Conservation (phyloP, 192 early-diverging fungal genomes). For the Coemansia asiatica region DNA sequence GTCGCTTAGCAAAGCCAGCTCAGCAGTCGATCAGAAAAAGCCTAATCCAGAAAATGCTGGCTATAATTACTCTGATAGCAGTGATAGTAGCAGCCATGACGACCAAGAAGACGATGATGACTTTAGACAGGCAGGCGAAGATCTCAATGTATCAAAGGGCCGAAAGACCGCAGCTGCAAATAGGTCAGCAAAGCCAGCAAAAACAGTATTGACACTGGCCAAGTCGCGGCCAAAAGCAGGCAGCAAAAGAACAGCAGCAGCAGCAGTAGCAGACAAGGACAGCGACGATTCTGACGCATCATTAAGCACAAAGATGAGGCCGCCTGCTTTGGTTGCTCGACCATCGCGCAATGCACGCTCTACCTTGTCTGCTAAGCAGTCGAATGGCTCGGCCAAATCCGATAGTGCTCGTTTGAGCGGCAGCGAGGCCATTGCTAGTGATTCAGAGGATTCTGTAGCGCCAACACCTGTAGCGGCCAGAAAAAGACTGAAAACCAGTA, state of each 20-base stretch:
- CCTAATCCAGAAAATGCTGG: too few species aligned
- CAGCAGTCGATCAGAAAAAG: too few species aligned
- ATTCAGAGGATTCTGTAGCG: neutral
- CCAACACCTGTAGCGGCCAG: neutral
- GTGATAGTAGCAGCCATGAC: neutral
- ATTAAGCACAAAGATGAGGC: neutral
- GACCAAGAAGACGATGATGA: slow-evolving; percentile 22
- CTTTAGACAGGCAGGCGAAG: slow-evolving; percentile 13
- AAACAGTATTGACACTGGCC: neutral
- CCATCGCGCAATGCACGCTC: slow-evolving; percentile 44
- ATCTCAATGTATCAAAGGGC: slow-evolving; percentile 13
- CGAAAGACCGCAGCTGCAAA: neutral
- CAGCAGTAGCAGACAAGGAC: neutral
- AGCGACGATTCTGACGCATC: neutral
- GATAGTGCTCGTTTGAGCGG: neutral
- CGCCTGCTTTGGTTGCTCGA: slow-evolving; percentile 13
- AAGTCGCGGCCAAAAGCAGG: neutral
- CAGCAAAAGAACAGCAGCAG: too few species aligned
- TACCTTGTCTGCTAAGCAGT: slow-evolving; percentile 12
- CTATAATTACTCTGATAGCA: neutral
- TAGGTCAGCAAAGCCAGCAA: neutral
- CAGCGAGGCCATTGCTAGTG: neutral
- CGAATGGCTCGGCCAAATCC: neutral
- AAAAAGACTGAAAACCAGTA: slow-evolving; percentile 11
- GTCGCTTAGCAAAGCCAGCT: too few species aligned